Evolutionary conservation across 805 yeast species (phyloP), one percentile per base, ranked within the genome.

Genomic region (Yarrowia yakushimensis): DNA sequence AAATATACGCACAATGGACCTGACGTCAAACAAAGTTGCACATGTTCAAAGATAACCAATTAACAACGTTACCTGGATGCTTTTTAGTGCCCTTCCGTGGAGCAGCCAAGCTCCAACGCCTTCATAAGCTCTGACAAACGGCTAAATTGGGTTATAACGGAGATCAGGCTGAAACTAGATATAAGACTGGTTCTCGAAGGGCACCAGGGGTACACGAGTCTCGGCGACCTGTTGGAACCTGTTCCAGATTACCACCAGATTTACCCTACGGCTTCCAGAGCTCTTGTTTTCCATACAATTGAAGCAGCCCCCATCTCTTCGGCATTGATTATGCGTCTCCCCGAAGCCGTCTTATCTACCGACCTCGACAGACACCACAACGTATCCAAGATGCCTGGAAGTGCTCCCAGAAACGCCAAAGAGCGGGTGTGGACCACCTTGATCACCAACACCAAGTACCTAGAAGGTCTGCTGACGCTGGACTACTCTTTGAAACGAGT

Each of bases 401-500:
- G 31, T 33, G 55, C 18, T 11, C 20, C 28, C 15, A 22, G 23
- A 4, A 12, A n/a, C 28, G 25, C n/a, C 25, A 52, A 55, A 9
- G 39, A 39, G 22, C 18, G 46, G 27, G 81, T 81, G 1, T 84
- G 87, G 87, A 78, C 85, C 0, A 81, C 86, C 0, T 73, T 83
- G 34, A 78, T 83, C 63, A 83, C 87, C 20, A 81, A 79, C 68
- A 73, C 77, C 11, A 76, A 76, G 46, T 83, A 83, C 64, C 67
- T 84, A 27, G 72, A 80, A 0, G 87, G 87, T 1, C 73, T 83
- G 4, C 69, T 83, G 12, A 78, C 85, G 0, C 71, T 83, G 59
- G 77, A 82, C 62, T 79, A 77, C 69, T 77, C 86, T 2, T 73
- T 83, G 61, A 73, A 75, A 45, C 68, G 67, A 28, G 74, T 71